These are phyloP conservation scores for Colletotrichum euphorbiae DNA, from an alignment of 2,329 filamentous ascomycete species.

Conservation along the genomic window DNA sequence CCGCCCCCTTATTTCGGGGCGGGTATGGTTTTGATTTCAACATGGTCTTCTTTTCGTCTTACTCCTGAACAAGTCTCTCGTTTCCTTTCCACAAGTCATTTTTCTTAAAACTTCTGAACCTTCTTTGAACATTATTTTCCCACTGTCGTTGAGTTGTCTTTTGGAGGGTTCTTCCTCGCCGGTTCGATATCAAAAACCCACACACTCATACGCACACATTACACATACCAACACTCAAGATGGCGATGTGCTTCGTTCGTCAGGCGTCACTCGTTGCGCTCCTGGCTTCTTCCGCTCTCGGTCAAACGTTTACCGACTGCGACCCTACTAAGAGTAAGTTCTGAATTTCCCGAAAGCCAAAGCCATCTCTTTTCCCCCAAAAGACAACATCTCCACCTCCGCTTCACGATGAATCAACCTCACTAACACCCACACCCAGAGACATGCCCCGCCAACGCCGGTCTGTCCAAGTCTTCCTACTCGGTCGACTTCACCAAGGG, in stretches of 20 bases:
- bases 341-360: background rate
- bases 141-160: slow-evolving; percentile 1
- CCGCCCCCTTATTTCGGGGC: slow-evolving; percentile 31
- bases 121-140: slow-evolving; percentile 4
- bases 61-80: slow-evolving; percentile 17
- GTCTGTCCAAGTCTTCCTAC: slow-evolving; percentile 66
- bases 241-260: slow-evolving; percentile 38
- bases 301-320: slow-evolving; percentile 36
- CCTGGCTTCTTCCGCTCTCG: slow-evolving; percentile 31
- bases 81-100: background rate
- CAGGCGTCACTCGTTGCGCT: slow-evolving; percentile 37
- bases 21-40: slow-evolving; percentile 22
- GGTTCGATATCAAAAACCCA: background rate
- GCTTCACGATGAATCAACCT: background rate
- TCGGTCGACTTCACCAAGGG: slow-evolving; percentile 74
- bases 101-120: background rate
- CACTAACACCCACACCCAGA: slow-evolving; percentile 14
- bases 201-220: background rate
- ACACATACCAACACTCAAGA: slow-evolving; percentile 7
- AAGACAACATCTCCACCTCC: background rate
- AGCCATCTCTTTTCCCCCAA: no score
- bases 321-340: slow-evolving; percentile 39
- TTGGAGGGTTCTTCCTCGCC: slow-evolving; percentile 12
- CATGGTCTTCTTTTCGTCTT: background rate
- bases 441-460: slow-evolving; percentile 72